A percentile compares a stretch with the other conserved stretches of the same genome.
These are phyloP conservation scores for Sorghum bicolor DNA, from an alignment of 176 grass and related monocot species.

Conservation along the genomic window Sorghum_bicolor_NCBIv3 NC_012876.2:6471501-6472000, in stretches of 20 bases:
- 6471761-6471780: conserved; percentile 95
- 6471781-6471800: conserved; percentile 76
- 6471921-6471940: conserved; percentile 9
- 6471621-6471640: conserved; percentile 66
- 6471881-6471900: conserved; percentile 97
- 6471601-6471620: conserved; percentile 77
- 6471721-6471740: conserved; percentile 10
- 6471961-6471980: conserved; percentile 46
- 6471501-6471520: conserved; percentile 99
- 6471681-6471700: neutral
- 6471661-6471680: conserved; percentile 17
- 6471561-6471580: conserved; percentile 80
- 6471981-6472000: conserved; percentile 80
- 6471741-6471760: conserved; percentile 57
- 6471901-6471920: conserved; percentile 30
- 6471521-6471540: conserved; percentile 92
- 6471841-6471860: conserved; percentile 90
- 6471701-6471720: neutral
- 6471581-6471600: conserved; percentile 93
- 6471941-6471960: conserved; percentile 5
- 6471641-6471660: neutral
- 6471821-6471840: conserved; percentile 83
- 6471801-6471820: conserved; percentile 69
- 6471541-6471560: conserved; percentile 71
- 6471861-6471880: conserved; percentile 92